These are phyloP conservation scores for Fusarium phyllophilum DNA, from an alignment of 2,329 filamentous ascomycete species.

Conservation along the genomic window DNA sequence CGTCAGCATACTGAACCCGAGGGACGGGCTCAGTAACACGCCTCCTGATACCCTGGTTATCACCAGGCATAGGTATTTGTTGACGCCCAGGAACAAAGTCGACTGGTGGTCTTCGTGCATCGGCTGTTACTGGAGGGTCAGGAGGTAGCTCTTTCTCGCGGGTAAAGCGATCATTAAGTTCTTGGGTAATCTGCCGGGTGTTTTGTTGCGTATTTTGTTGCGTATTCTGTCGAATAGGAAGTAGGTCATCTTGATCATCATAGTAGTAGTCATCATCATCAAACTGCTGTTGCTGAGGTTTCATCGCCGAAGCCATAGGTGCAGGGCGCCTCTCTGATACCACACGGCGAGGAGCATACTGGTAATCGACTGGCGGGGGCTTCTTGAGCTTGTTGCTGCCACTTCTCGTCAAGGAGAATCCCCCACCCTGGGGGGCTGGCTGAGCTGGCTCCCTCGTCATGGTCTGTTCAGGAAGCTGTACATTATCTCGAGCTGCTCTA, in stretches of 20 bases:
- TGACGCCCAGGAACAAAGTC: constrained; percentile 20
- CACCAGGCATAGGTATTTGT: constrained; percentile 31
- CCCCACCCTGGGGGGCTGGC: constrained; percentile 45
- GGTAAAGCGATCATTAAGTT: constrained; percentile 43
- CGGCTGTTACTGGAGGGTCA: constrained; percentile 43
- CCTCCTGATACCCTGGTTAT: constrained; percentile 41
- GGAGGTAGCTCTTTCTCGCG: constrained; percentile 50
- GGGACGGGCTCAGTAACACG: constrained; percentile 47
- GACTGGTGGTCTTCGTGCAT: constrained; percentile 22
- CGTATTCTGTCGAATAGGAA: constrained; percentile 17
- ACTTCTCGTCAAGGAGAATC: constrained; percentile 56
- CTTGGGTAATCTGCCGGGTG: constrained; percentile 23
- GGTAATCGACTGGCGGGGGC: constrained; percentile 63
- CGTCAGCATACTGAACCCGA: constrained; percentile 40
- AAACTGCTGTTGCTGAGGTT: constrained; percentile 20
- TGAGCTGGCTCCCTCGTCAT: constrained; percentile 43
- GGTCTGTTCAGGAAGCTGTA: constrained; percentile 47
- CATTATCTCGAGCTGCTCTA: constrained; percentile 59
- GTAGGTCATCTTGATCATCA: constrained; percentile 29
- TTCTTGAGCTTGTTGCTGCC: constrained; percentile 70
- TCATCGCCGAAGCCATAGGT: constrained; percentile 13
- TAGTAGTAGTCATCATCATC: constrained; percentile 35
- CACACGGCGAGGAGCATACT: constrained; percentile 54
- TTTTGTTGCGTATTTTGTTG: constrained; percentile 11
- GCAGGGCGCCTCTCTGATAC: constrained; percentile 53